Conservation (phyloP, 306 rosid species). For the Cucumis sativus region DNA sequence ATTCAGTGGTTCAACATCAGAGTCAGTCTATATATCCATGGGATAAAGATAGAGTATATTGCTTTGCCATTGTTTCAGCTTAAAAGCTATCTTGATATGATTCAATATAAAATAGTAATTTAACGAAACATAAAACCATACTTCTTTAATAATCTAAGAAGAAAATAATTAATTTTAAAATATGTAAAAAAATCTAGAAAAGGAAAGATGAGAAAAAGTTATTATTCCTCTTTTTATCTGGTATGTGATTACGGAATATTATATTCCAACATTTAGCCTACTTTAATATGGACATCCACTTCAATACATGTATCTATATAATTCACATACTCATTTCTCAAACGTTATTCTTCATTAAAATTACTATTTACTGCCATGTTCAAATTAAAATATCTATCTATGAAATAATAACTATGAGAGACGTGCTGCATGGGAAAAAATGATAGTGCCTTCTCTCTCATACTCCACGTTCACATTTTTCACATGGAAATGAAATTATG, state of each 20-base stretch:
- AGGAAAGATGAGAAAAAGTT: not conserved
- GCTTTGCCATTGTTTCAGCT: not conserved
- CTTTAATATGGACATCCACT: not conserved
- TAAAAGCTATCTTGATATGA: not conserved
- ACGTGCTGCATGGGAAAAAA: no score
- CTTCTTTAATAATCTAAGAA: not conserved
- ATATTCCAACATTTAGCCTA: not conserved
- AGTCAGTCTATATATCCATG: no score
- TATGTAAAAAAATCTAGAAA: not conserved
- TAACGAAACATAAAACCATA: not conserved
- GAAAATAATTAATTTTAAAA: not conserved
- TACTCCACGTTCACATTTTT: no score
- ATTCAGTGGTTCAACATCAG: no score
- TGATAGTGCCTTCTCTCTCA: no score
- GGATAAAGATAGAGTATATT: no score
- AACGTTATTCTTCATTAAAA: no score
- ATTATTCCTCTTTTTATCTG: not conserved
- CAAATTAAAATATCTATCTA: no score
- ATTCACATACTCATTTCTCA: not conserved
- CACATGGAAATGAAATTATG: no score
- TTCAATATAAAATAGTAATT: not conserved
- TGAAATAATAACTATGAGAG: no score
- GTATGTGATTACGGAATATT: not conserved
- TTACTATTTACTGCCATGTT: no score
- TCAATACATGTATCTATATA: not conserved